phyloP scores from a whole-genome alignment of 1,284 basidiomycete genomes.

The Ganoderma lingzhi region DNA sequence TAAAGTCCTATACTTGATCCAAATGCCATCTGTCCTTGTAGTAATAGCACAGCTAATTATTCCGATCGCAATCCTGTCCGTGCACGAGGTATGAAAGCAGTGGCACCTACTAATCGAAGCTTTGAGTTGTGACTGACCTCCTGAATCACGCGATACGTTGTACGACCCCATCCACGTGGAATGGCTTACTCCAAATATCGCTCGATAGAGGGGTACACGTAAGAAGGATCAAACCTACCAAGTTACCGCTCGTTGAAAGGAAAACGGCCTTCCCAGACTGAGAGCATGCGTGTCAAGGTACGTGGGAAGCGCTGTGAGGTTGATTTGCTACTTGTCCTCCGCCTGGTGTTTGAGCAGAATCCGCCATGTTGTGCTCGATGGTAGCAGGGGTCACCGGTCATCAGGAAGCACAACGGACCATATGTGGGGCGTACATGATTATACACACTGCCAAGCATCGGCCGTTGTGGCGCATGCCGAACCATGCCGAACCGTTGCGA shows the following conservation, averaged over 20 bases:
- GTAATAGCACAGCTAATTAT: too few species aligned
- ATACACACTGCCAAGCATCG: neutral
- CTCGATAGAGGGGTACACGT: neutral
- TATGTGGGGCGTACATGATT: neutral
- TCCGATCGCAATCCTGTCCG: too few species aligned
- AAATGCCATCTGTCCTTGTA: too few species aligned
- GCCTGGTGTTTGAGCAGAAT: neutral
- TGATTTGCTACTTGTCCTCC: conserved; percentile 4
- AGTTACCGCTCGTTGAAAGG: neutral
- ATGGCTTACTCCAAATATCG: neutral
- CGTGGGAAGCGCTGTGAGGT: conserved; percentile 1
- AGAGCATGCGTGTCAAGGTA: neutral
- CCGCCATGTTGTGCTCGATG: neutral
- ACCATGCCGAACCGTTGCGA: conserved; percentile 5
- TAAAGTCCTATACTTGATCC: too few species aligned
- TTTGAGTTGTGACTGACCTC: too few species aligned
- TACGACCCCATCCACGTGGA: too few species aligned
- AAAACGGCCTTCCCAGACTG: neutral
- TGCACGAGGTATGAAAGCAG: too few species aligned
- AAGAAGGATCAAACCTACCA: neutral
- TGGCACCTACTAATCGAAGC: too few species aligned
- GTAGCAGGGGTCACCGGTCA: neutral
- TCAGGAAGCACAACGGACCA: neutral
- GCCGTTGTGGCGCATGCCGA: conserved; percentile 9
- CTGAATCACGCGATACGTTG: too few species aligned